Evolutionary conservation across 73 alveolate genomes (phyloP).

Genomic region (Diophrys appendiculata): DNA sequence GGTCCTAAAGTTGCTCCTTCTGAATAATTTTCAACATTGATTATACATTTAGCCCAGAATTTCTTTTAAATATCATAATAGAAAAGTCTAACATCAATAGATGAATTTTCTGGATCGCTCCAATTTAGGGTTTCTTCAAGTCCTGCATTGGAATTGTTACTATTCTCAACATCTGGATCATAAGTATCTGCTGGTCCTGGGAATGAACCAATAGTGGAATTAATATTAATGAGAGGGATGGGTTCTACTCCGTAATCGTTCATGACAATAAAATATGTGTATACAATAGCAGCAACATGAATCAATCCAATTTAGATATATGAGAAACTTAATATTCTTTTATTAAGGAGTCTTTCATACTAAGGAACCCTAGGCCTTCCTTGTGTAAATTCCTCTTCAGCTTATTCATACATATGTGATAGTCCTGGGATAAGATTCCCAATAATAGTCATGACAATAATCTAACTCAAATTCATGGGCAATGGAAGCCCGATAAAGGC

Average conservation of each 20-base stretch:
- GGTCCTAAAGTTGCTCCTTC: background rate
- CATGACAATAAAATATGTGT: constrained; percentile 22
- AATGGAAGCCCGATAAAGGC: background rate
- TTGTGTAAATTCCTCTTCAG: background rate
- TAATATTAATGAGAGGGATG: background rate
- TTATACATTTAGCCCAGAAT: constrained; percentile 61
- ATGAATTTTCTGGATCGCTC: background rate
- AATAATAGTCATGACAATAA: too few species aligned
- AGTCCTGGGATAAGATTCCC: background rate
- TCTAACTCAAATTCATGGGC: background rate
- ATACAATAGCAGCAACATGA: constrained; percentile 2
- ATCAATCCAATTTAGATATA: constrained; percentile 6
- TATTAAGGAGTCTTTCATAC: background rate
- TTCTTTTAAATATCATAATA: constrained; percentile 3
- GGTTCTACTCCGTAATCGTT: constrained; percentile 36
- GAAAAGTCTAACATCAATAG: constrained; percentile 56
- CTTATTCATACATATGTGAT: background rate
- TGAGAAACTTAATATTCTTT: background rate
- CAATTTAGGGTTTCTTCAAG: background rate
- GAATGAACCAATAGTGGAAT: background rate
- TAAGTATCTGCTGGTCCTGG: background rate
- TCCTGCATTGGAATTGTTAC: background rate
- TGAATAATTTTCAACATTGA: background rate
- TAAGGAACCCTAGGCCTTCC: background rate
- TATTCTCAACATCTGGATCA: background rate